phyloP scores from a whole-genome alignment of 352 stramenopile species.

The Globisporangium okanoganense region DNA sequence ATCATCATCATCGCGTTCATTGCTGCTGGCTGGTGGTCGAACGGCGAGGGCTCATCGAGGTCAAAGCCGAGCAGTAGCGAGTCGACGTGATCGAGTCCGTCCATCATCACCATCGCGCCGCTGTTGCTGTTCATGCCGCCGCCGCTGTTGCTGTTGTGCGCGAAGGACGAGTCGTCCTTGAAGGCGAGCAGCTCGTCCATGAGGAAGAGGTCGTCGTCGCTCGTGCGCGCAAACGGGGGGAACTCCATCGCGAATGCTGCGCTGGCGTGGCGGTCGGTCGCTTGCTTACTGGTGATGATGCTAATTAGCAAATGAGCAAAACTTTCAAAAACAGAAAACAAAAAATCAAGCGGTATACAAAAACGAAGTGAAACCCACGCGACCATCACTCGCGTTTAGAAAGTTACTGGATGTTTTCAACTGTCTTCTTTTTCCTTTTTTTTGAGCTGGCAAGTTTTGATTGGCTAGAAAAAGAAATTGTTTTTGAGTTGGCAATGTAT shows the following conservation, averaged over 20 bases:
- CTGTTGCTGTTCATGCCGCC: background rate
- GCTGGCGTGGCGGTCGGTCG: background rate
- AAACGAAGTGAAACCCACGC: too few species aligned
- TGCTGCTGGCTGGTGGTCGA: conserved; percentile 1
- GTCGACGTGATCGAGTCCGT: conserved; percentile 31
- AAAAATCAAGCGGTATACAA: too few species aligned
- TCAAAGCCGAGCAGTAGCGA: conserved; percentile 36
- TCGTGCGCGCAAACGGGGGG: conserved; percentile 3
- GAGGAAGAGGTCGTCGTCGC: conserved; percentile 25
- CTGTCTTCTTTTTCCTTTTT: too few species aligned
- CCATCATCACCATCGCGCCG: conserved; percentile 10
- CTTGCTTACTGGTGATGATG: too few species aligned
- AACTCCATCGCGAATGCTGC: conserved; percentile 6
- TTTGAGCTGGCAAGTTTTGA: conserved; percentile 49
- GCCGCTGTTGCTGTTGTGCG: background rate
- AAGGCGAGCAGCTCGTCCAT: conserved; percentile 58
- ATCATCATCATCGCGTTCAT: background rate
- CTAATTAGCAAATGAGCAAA: too few species aligned
- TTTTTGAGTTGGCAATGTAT: background rate
- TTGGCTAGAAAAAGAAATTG: conserved; percentile 34
- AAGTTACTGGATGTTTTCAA: background rate
- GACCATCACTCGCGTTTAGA: conserved; percentile 1
- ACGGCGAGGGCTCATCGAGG: conserved; percentile 14
- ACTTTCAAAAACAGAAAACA: too few species aligned
- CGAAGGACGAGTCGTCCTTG: conserved; percentile 31